Base-by-base conservation (phyloP, 1,284 basidiomycete genomes). In the Phylloporus sp. region DNA sequence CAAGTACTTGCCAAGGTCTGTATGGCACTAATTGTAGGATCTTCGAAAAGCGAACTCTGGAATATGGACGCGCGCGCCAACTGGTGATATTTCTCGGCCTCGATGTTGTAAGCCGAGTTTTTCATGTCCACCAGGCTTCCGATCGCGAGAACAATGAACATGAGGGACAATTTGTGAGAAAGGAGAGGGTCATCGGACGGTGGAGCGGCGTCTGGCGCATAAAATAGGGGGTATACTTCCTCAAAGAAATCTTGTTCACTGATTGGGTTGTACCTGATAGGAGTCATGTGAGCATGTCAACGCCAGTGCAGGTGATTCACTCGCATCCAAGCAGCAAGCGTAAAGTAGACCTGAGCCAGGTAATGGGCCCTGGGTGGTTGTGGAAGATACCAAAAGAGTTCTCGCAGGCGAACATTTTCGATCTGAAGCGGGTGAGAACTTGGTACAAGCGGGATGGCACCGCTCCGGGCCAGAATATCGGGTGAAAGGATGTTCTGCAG, bases 11-110 rank as follows among this genome's bases (percentile, higher is more conserved):
- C 91, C 79, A 93, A 79, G 27, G 90, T 84, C 75, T 93, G 91
- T 20, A 93, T 89, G 37, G 91, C 89, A 69, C 84, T 87, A 41
- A 92, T 83, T 0, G 92, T 92, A 10, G 91, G 91, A 66, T 91
- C 88, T 72, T 93, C 90, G 71, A 94, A 90, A 47, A 94, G 85
- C 1, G 88, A 88, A 71, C 86, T 85, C 68, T 90, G 88, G 81
- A 92, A 93, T 17, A 94, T 82, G 2, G 92, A 86, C 1, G 92
- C 91, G 61, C 89, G 85, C 2, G 91, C 89, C 5, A 94, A 81
- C 68, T 93, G 91, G 73, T 93, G 88, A 71, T 91, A 94, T 77
- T 91, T 92, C 78, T 93, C 91, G 2, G 92, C 92, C 65, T 94
- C 92, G 49, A 91, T 78, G 66, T 87, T 91, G 77, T 93, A 93